phyloP scores from a whole-genome alignment of 352 stramenopile species.

The Pythium aquatile region DNA sequence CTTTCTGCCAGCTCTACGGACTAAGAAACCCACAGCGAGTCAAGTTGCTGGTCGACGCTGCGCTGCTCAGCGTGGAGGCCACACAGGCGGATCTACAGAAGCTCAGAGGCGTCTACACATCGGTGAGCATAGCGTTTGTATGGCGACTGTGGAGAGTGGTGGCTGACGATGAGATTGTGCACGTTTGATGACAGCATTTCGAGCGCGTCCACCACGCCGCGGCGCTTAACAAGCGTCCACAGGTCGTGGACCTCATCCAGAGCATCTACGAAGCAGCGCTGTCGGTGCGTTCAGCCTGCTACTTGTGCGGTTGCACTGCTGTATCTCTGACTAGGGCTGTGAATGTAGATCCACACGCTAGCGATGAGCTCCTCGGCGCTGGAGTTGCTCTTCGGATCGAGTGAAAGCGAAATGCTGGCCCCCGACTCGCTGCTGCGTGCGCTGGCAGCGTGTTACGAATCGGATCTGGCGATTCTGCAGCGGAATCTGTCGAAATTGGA shows the following conservation, averaged over 20 bases:
- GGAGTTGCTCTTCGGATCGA: constrained; percentile 29
- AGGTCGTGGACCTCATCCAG: constrained; percentile 45
- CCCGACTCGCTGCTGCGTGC: constrained; percentile 42
- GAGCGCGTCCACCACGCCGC: constrained; percentile 30
- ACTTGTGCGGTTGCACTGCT: not conserved
- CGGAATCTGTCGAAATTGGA: constrained; percentile 43
- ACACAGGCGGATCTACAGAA: constrained; percentile 22
- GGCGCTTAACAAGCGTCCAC: constrained; percentile 27
- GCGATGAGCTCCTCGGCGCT: constrained; percentile 26
- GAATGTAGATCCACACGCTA: constrained; percentile 21
- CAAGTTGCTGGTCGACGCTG: constrained; percentile 8
- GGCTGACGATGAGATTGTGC: not conserved
- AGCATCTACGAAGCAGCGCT: constrained; percentile 46
- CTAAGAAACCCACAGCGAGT: constrained; percentile 7
- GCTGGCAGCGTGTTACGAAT: constrained; percentile 61
- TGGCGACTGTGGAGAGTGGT: not conserved
- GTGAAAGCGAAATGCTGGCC: constrained; percentile 31
- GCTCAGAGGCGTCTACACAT: constrained; percentile 31
- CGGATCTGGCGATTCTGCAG: constrained; percentile 47
- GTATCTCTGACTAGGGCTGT: not conserved
- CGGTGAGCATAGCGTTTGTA: constrained; percentile 18
- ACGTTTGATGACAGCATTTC: constrained; percentile 36
- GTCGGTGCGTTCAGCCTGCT: constrained; percentile 28
- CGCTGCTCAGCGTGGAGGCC: constrained; percentile 22
- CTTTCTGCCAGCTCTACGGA: constrained; percentile 59